Conservation (phyloP, 1,284 basidiomycete species). For the Neonothopanus nambi region DNA sequence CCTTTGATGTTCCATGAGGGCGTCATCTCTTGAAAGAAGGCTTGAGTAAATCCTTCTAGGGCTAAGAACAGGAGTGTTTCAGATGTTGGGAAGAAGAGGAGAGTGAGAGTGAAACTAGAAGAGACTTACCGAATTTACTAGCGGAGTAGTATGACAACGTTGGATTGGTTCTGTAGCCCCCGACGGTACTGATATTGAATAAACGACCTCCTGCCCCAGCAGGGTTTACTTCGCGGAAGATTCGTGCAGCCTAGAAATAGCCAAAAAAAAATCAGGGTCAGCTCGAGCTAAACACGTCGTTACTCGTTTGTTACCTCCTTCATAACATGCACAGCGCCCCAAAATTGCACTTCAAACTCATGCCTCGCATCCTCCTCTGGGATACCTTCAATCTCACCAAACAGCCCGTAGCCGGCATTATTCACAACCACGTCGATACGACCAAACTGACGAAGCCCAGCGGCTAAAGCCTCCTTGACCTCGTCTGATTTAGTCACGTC, state of each 20-base stretch:
- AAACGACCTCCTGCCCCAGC: constrained; percentile 29
- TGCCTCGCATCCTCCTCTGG: constrained; percentile 29
- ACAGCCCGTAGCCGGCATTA: constrained; percentile 35
- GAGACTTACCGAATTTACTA: constrained; percentile 36
- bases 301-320: constrained; percentile 21
- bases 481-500: constrained; percentile 34
- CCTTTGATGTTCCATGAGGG: constrained; percentile 42
- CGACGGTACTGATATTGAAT: constrained; percentile 34
- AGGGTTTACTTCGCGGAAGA: constrained; percentile 26
- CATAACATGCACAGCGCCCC: constrained; percentile 32
- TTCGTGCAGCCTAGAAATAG: constrained; percentile 17
- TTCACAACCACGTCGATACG: constrained; percentile 41
- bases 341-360: constrained; percentile 34
- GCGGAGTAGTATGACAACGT: constrained; percentile 27
- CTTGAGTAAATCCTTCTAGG: constrained; percentile 34
- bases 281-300: not conserved
- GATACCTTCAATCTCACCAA: constrained; percentile 31
- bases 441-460: constrained; percentile 32
- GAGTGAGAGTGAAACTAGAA: too few relatives aligned
- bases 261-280: not conserved
- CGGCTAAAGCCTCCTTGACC: constrained; percentile 32
- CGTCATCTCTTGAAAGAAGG: constrained; percentile 33
- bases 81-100: not conserved
- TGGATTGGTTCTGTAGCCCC: constrained; percentile 31
- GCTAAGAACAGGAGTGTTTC: constrained; percentile 22